A percentile compares a stretch with the other conserved stretches of the same genome.
Evolutionary conservation across 148 eudicot genomes (phyloP).

Genomic region (Talinum fruticosum): DNA sequence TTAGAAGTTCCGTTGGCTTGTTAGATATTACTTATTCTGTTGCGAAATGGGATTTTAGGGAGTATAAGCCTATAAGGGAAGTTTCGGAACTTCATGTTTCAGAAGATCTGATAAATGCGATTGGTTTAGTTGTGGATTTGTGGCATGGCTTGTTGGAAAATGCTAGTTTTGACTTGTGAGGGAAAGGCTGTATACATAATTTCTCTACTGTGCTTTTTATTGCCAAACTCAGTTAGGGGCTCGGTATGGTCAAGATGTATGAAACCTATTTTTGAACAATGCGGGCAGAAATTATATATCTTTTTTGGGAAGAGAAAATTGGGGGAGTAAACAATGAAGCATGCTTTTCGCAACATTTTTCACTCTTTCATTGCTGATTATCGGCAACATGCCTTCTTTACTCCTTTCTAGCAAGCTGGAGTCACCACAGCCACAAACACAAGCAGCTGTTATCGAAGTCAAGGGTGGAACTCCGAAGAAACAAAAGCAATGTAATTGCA

Average conservation of each 20-base stretch:
- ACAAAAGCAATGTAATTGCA: conserved; percentile 66
- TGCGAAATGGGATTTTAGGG: not conserved
- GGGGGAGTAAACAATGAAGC: not conserved
- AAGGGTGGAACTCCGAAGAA: conserved; percentile 56
- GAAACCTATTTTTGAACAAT: not conserved
- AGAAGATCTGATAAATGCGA: not conserved
- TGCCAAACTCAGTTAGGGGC: no score
- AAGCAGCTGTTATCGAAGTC: conserved; percentile 29
- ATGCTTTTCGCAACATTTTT: not conserved
- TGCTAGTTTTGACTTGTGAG: not conserved
- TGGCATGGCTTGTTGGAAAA: not conserved
- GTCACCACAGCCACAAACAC: conserved; percentile 39
- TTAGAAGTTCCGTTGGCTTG: not conserved
- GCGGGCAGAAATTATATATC: not conserved
- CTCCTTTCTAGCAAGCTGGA: conserved; percentile 35
- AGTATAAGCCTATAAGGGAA: no score
- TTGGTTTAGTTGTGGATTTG: not conserved
- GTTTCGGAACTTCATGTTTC: not conserved
- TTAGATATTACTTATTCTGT: not conserved
- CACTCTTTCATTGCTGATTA: not conserved
- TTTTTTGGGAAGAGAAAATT: not conserved
- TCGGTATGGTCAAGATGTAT: no score
- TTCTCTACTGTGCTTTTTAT: no score
- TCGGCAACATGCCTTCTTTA: conserved; percentile 1
- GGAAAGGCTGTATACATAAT: no score